A percentile compares a stretch with the other conserved stretches of the same genome.
These are phyloP conservation scores for Eimeria necatrix DNA, from an alignment of 169 alveolate species.

Conservation along the genomic window DNA sequence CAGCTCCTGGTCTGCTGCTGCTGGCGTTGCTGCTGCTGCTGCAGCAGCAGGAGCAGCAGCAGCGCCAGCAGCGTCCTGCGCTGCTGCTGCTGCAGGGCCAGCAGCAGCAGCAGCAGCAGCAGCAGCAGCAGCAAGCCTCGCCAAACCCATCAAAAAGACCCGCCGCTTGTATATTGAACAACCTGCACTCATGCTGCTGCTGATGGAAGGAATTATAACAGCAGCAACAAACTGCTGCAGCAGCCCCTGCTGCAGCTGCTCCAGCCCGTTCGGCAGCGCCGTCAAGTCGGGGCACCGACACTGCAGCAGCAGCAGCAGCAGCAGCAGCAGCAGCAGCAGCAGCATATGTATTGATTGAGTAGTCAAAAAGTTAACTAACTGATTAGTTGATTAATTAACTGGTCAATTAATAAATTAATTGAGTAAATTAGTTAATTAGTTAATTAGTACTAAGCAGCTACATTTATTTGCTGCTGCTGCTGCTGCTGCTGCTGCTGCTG, in stretches of 20 bases:
- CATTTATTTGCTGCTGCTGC: neutral
- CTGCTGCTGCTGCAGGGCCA: neutral
- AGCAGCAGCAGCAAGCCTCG: slow-evolving; percentile 66
- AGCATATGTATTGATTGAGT: neutral
- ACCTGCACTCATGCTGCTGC: neutral
- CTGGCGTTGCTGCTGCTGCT: slow-evolving; percentile 38
- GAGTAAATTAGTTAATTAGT: neutral
- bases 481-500: too few relatives aligned
- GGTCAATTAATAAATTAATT: too few relatives aligned
- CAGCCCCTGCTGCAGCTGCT: slow-evolving; percentile 70
- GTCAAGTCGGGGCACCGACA: slow-evolving; percentile 44
- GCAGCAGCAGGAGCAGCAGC: neutral
- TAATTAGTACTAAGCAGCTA: neutral
- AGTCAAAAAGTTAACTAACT: too few relatives aligned
- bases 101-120: slow-evolving; percentile 34
- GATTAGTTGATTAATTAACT: too few relatives aligned
- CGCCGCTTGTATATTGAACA: slow-evolving; percentile 19
- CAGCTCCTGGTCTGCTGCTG: slow-evolving; percentile 6
- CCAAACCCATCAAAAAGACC: slow-evolving; percentile 55
- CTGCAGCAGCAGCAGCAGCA: slow-evolving; percentile 31
- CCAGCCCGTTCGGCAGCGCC: slow-evolving; percentile 43
- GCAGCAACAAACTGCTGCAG: slow-evolving; percentile 64
- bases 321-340: slow-evolving; percentile 1
- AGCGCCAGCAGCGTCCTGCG: neutral
- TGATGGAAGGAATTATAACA: slow-evolving; percentile 32